These are phyloP conservation scores for Acanthamoeba triangularis DNA, from an alignment of 208 protist species.

Conservation along the genomic window DNA sequence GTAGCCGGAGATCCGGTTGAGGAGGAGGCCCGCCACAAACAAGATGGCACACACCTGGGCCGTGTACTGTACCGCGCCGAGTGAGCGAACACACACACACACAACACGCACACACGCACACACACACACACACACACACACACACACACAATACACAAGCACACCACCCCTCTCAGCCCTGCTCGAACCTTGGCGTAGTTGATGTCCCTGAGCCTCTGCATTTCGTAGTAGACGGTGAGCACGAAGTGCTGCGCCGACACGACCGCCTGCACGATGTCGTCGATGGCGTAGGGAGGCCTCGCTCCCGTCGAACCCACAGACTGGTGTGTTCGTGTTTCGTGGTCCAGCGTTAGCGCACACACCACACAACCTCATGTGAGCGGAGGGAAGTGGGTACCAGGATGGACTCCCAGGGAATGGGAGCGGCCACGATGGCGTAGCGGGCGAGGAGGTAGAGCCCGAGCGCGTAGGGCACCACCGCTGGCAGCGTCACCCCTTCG, in stretches of 20 bases:
- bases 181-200: slow-evolving; percentile 33
- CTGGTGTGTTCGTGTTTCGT: background rate
- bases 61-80: slow-evolving; percentile 49
- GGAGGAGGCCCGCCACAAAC: background rate
- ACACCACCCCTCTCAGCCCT: background rate
- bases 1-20: background rate
- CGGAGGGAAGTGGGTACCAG: slow-evolving; percentile 1
- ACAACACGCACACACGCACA: background rate
- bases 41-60: background rate
- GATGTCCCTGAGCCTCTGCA: slow-evolving; percentile 58
- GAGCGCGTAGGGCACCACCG: background rate
- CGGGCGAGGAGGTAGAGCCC: slow-evolving; percentile 3
- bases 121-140: no score
- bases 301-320: slow-evolving; percentile 10
- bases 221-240: slow-evolving; percentile 8
- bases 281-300: slow-evolving; percentile 8
- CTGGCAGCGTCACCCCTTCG: slow-evolving; percentile 9
- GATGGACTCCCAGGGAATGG: slow-evolving; percentile 32
- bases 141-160: no score
- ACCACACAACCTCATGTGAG: no score
- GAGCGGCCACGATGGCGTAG: background rate
- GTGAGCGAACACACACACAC: background rate
- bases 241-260: background rate
- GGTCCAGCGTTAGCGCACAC: no score
- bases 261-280: slow-evolving; percentile 33